These are phyloP conservation scores for Fragilaria crotonensis DNA, from an alignment of 108 stramenopile genomes.

Conservation along the genomic window DNA sequence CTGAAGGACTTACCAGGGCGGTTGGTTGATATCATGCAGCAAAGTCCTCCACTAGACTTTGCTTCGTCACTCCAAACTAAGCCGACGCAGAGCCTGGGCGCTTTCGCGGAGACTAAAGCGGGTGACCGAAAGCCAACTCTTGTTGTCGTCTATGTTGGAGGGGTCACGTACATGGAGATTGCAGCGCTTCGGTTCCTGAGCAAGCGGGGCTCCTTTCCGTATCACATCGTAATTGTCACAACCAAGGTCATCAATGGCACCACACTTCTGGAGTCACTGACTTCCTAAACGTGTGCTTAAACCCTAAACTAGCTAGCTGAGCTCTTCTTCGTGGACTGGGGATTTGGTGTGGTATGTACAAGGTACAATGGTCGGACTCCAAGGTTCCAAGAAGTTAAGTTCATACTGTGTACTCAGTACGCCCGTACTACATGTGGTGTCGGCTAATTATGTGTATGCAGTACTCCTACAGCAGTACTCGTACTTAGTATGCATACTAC, in stretches of 20 bases:
- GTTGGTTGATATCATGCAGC: conserved; percentile 60
- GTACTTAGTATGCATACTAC: too few species aligned
- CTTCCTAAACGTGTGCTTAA: too few species aligned
- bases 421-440: too few species aligned
- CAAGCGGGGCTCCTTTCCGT: conserved; percentile 64
- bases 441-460: too few species aligned
- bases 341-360: too few species aligned
- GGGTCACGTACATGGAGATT: conserved; percentile 91
- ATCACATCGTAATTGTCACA: conserved; percentile 55
- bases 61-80: conserved; percentile 34
- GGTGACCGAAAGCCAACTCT: conserved; percentile 79
- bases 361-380: too few species aligned
- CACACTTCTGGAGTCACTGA: too few species aligned
- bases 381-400: too few species aligned
- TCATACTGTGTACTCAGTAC: too few species aligned
- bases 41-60: conserved; percentile 57
- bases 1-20: conserved; percentile 64
- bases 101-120: conserved; percentile 24
- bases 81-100: conserved; percentile 30
- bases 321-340: too few species aligned
- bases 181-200: conserved; percentile 87
- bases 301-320: too few species aligned
- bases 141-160: conserved; percentile 86
- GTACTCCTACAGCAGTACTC: too few species aligned
- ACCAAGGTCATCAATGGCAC: conserved; percentile 75